Evolutionary conservation across 1,284 basidiomycete species (phyloP).

Genomic region (Cryptococcus amylolentus): DNA sequence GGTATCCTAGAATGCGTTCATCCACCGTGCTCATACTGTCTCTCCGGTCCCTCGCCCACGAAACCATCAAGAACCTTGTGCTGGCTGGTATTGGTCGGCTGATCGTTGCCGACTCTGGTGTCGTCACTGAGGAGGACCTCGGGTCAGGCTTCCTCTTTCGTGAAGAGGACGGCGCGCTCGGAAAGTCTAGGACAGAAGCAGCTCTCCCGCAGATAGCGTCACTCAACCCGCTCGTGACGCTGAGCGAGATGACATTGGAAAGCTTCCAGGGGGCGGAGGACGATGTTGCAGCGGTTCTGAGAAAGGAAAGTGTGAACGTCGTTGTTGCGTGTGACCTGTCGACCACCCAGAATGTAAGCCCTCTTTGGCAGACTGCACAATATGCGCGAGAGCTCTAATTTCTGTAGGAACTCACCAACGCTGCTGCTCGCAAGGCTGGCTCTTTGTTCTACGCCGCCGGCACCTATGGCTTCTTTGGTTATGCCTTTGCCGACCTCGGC

Average conservation of each 20-base stretch:
- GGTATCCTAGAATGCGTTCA: constrained; percentile 73
- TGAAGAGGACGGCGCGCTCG: constrained; percentile 74
- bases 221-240: constrained; percentile 84
- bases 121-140: constrained; percentile 65
- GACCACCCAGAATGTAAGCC: constrained; percentile 64
- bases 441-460: constrained; percentile 85
- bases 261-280: constrained; percentile 53
- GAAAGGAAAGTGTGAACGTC: constrained; percentile 62
- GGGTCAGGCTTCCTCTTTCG: constrained; percentile 91
- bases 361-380: neutral
- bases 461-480: constrained; percentile 86
- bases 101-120: constrained; percentile 56
- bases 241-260: constrained; percentile 59
- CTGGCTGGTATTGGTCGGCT: constrained; percentile 58
- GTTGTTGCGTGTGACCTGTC: constrained; percentile 78
- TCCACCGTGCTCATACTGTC: constrained; percentile 83
- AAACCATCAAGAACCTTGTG: constrained; percentile 86
- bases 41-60: constrained; percentile 83
- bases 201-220: constrained; percentile 79
- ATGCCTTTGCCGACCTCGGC: constrained; percentile 89
- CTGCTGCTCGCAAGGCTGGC: constrained; percentile 63
- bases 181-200: constrained; percentile 77
- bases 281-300: constrained; percentile 60
- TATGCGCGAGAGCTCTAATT: neutral
- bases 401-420: constrained; percentile 68